Evolutionary conservation across 495 filamentous ascomycete species (phyloP).

Genomic region (Hyphodiscus hymeniophilus): DNA sequence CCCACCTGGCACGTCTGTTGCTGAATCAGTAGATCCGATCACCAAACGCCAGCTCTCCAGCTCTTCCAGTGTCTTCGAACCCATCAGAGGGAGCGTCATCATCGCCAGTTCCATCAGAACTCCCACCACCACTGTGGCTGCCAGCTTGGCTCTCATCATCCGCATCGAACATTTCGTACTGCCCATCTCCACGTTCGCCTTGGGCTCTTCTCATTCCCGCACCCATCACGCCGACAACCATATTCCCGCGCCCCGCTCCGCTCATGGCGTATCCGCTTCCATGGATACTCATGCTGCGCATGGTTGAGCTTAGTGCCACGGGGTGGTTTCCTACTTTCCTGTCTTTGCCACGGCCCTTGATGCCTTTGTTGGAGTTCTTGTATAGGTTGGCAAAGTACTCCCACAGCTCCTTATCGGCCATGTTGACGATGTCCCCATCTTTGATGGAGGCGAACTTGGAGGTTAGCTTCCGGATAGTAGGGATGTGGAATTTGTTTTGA

Average conservation of each 20-base stretch:
- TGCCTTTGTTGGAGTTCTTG: conserved; percentile 92
- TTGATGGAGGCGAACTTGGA: conserved; percentile 59
- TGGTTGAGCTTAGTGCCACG: conserved; percentile 4
- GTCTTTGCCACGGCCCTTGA: conserved; percentile 87
- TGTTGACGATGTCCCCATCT: conserved; percentile 52
- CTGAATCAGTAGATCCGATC: conserved; percentile 32
- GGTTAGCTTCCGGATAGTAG: conserved; percentile 64
- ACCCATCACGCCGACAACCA: conserved; percentile 3
- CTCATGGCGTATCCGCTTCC: conserved; percentile 6
- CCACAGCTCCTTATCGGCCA: conserved; percentile 70
- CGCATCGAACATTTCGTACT: conserved; percentile 38
- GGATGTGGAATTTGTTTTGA: conserved; percentile 84
- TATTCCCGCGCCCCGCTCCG: conserved; percentile 13
- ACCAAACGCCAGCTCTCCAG: conserved; percentile 30
- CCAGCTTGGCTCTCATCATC: conserved; percentile 34
- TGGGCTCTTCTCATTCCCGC: not conserved
- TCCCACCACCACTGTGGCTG: conserved; percentile 24
- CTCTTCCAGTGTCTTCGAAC: conserved; percentile 24
- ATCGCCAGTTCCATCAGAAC: conserved; percentile 31
- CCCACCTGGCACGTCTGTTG: conserved; percentile 4
- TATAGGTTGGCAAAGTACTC: conserved; percentile 82
- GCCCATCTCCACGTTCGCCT: conserved; percentile 10
- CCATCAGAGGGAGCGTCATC: conserved; percentile 28
- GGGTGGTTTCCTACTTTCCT: conserved; percentile 39
- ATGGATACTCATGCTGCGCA: not conserved